Evolutionary conservation across 2,329 filamentous ascomycete genomes (phyloP), one percentile per base, ranked within the genome.

Genomic region (Pseudogymnoascus sp.): DNA sequence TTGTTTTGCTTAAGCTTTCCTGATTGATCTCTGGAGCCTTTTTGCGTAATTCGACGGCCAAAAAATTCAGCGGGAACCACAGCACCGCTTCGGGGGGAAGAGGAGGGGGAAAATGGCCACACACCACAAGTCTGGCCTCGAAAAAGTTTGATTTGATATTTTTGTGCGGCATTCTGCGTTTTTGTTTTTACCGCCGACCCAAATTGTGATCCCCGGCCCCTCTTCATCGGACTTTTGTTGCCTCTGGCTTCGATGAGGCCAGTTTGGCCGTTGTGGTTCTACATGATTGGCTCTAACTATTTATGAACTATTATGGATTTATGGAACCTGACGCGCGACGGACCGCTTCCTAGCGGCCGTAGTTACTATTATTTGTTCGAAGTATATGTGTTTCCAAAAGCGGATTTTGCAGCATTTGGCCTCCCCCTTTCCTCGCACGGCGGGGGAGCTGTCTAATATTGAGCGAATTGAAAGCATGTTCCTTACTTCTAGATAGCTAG

Each of bases 381-480:
- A 47, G 18, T 47, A 25, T 47, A 47, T 47, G 42, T 47, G 42
- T 23, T 23, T 47, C 18, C 38, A 42, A 23, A 47, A 47, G 21
- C 42, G 42, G 42, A 47, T 47, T 47, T 47, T 47, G 42, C 42
- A 47, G 42, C 42, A 47, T 47, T 47, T 47, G 42, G 42, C 42
- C 42, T 25, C 21, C 42, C 40, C 42, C 42, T 14, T 3, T 18
- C 16, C 10, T 21, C 38, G 16, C 10, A 18, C 35, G 35, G 8
- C 37, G 14, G 37, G n/a, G 42, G 42, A 25, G 42, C 18, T 25
- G 42, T 47, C 42, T 47, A 47, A 47, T 47, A 23, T 47, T 23
- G 42, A 47, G 42, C 42, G 42, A 47, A 47, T 47, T 47, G 42
- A 47, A 47, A 47, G 42, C 42, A 47, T 47, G 42, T 47, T 47